Base-by-base conservation (phyloP, 345 rosid genomes). In the Psidium guajava region DNA sequence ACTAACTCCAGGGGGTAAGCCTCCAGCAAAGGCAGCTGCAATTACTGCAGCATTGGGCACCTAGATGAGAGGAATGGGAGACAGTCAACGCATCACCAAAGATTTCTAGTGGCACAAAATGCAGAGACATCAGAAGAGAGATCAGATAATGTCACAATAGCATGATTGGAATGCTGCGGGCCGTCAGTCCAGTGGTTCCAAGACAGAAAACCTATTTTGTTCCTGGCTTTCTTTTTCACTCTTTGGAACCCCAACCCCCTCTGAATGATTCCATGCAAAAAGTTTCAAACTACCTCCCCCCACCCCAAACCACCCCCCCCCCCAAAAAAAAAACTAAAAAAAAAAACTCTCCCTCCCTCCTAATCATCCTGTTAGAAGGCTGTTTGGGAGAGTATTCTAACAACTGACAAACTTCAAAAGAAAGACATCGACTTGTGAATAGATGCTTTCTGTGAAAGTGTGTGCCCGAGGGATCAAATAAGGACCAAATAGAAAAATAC, bases 1-100 rank as follows among this genome's bases (percentile, higher is more conserved):
- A 25, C 93, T 93, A 85, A 96, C 89, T 84, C 99, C 99, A 5
- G 98, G 99, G 87, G 99, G 99, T 89, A 97, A 91, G 77, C 98
- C 94, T 89, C 99, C 97, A 80, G 98, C 97, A 90, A 96, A 97
- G 87, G 99, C 99, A 86, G 98, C 94, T 85, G 98, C 98, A 84
- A 97, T 96, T 81, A 96, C 99, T 84, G 98, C 92, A 32, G 94
- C 95, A 92, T 97, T 95, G 64, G 95, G 90, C 97, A 93, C 93
- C 99, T 96, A 91, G 80, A 84, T 83, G 86, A 85, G 47, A 69
- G 47, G 77, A 69, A 69, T 32, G 36, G 47, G 47, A 36, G 24
- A 69, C 47, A 69, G 47, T 69, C 77, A 69, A 36, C 15, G 24
- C 47, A 69, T 36, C 77, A 69, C 47, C 77, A 32, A 64, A 64